Percentiles rank a stretch among this genome's conserved stretches.
Evolutionary conservation across 2,329 filamentous ascomycete genomes (phyloP).

Genomic region (Fusarium sp.): DNA sequence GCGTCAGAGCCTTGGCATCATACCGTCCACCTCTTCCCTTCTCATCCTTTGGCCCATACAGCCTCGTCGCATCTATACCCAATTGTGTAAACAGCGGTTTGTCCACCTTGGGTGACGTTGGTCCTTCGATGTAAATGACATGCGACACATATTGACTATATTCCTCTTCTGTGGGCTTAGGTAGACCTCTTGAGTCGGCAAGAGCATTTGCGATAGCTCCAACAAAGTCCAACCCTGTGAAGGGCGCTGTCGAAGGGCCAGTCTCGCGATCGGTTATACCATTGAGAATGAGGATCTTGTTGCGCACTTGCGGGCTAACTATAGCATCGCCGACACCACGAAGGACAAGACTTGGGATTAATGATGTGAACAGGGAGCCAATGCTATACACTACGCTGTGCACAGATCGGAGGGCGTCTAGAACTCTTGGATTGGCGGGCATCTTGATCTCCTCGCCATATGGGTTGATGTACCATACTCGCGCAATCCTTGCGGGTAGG

Average conservation of each 20-base stretch:
- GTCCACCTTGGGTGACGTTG: constrained; percentile 76
- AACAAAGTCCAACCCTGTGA: constrained; percentile 83
- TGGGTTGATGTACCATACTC: constrained; percentile 97
- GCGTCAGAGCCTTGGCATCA: constrained; percentile 77
- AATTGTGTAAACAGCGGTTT: constrained; percentile 68
- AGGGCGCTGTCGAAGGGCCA: constrained; percentile 71
- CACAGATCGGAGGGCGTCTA: constrained; percentile 72
- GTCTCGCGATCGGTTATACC: constrained; percentile 88
- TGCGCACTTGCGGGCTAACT: constrained; percentile 56
- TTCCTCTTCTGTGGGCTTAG: constrained; percentile 53
- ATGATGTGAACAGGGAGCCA: constrained; percentile 90
- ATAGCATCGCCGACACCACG: constrained; percentile 74
- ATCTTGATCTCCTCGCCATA: constrained; percentile 97
- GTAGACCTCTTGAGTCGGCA: constrained; percentile 69
- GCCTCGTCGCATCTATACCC: constrained; percentile 80
- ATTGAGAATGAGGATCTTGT: constrained; percentile 88
- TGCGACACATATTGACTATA: constrained; percentile 82
- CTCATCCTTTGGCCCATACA: constrained; percentile 74
- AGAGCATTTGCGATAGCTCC: constrained; percentile 81
- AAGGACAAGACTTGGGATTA: constrained; percentile 84
- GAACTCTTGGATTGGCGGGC: constrained; percentile 81
- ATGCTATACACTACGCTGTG: constrained; percentile 88
- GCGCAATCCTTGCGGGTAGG: constrained; percentile 78
- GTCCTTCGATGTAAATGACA: constrained; percentile 80
- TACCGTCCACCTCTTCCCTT: constrained; percentile 66